Evolutionary conservation across 495 filamentous ascomycete genomes (phyloP), one percentile per base, ranked within the genome.

Genomic region (Xylaria sp.): DNA sequence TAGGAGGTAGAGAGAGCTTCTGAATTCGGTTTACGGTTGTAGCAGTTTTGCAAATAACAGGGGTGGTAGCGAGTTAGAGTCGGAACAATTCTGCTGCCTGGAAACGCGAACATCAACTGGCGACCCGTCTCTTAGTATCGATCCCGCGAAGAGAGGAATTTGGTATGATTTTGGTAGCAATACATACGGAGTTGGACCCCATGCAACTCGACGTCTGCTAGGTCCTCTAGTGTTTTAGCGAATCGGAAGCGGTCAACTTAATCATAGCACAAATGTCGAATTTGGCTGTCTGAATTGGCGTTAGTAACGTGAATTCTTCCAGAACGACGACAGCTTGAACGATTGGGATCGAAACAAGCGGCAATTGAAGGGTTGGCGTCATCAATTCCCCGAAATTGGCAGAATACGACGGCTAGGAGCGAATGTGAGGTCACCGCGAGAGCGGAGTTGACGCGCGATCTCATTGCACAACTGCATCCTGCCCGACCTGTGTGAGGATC

Each of bases 251-350:
- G 21, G 6, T 31, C 29, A 29, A 33, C 29, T 58, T 17, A 61
- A 24, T 63, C 11, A 14, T 44, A 5, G 17, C 5, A 7, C n/a
- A n/a, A n/a, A n/a, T n/a, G n/a, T n/a, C n/a, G n/a, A n/a, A n/a
- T n/a, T n/a, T n/a, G n/a, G n/a, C n/a, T n/a, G n/a, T 61, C 9
- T 7, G 8, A 31, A 24, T 21, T 21, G 58, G n/a, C 14, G n/a
- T 61, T 41, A 3, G 1, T 41, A 41, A 35, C 19, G 35, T 61
- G 9, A 41, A 6, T 8, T 26, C 7, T n/a, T 35, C 35, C 1
- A 9, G 29, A 19, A n/a, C 55, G 31, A 58, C 55, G 17, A n/a
- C 31, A n/a, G 15, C 55, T 58, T 58, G 55, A 58, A 58, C 55
- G 5, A 58, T 8, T 6, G 14, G 31, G 17, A 35, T 19, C 31